Evolutionary conservation across 2,329 filamentous ascomycete genomes (phyloP).

Genomic region (Sarocladiaceae sp.): DNA sequence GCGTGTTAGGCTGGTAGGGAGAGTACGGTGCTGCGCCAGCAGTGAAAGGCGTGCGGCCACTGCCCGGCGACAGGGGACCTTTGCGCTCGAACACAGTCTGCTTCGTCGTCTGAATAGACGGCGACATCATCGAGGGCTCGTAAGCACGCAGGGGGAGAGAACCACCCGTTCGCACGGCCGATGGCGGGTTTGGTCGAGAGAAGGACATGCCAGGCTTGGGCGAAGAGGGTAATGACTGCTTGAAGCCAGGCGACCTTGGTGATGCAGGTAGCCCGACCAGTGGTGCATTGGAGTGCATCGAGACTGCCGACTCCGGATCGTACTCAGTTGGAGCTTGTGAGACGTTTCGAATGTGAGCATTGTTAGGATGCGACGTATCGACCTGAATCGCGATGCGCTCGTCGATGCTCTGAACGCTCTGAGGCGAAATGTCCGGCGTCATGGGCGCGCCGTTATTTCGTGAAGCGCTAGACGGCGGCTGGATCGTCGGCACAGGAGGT

Average conservation of each 20-base stretch:
- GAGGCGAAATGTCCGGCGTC: constrained; percentile 32
- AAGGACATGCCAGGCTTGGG: constrained; percentile 47
- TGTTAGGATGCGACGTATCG: constrained; percentile 15
- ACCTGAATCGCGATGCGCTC: constrained; percentile 43
- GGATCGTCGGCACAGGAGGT: constrained; percentile 47
- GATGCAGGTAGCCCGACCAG: constrained; percentile 34
- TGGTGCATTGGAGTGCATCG: constrained; percentile 43
- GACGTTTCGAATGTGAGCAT: constrained; percentile 20
- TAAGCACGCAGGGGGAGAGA: constrained; percentile 56
- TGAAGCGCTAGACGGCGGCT: constrained; percentile 17
- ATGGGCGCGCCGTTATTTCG: constrained; percentile 19
- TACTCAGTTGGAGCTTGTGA: constrained; percentile 33
- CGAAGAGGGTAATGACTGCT: constrained; percentile 34
- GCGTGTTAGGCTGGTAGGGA: constrained; percentile 74
- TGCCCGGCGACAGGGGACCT: constrained; percentile 47
- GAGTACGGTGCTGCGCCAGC: constrained; percentile 62
- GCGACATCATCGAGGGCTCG: constrained; percentile 48
- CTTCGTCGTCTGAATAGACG: constrained; percentile 48
- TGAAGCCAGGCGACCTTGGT: background rate
- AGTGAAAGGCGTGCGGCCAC: constrained; percentile 56
- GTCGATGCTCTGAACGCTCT: constrained; percentile 43
- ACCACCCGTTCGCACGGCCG: constrained; percentile 51
- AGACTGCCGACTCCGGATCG: constrained; percentile 46
- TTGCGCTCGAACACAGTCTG: constrained; percentile 58
- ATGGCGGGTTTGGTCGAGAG: constrained; percentile 41